Evolutionary conservation across 495 filamentous ascomycete species (phyloP), one percentile per base, ranked within the genome.

Genomic region (Penicillium silybi): DNA sequence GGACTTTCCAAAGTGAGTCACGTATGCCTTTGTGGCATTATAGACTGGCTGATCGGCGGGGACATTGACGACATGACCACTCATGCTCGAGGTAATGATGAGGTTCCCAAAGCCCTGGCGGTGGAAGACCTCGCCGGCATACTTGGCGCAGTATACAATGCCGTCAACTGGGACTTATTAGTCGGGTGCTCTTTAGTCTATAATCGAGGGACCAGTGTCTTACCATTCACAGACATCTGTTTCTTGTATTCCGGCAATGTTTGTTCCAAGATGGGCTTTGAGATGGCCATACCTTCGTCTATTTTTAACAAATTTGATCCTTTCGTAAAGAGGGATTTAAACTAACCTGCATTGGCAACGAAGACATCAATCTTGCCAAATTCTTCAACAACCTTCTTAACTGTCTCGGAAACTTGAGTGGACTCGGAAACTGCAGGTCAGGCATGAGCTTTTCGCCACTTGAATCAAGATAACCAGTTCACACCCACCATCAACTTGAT

Each of bases 21-120:
- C 79, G 8, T 82, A 85, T 0, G 85, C 85, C 42, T 88, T 88
- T 4, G 75, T 81, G 3, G 75, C 79, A 58, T 88, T 89, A 66
- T 88, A 88, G 1, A 87, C 83, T 0, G 83, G 80, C 17, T 78
- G 79, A 16, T 83, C 71, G 19, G 83, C 67, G 1, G 83, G 84
- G 40, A 83, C 80, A 54, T 92, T 93, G 25, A 89, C 89, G 46
- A 92, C 72, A 16, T 82, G 86, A 3, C 79, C 89, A 61, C 84
- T 88, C 89, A 92, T 92, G 55, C 80, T 85, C 2, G 84, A 89
- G 55, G 90, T 88, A 54, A 92, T 66, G 44, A 86, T 83, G 40
- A 92, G 76, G 53, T 84, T 88, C 3, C 87, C 88, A 58, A 58
- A 63, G 32, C 65, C 63, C 32, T 77, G 69, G 42, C 58, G 57